Conservation (phyloP, 495 filamentous ascomycete genomes). For the Geoglossum glabrum region DNA sequence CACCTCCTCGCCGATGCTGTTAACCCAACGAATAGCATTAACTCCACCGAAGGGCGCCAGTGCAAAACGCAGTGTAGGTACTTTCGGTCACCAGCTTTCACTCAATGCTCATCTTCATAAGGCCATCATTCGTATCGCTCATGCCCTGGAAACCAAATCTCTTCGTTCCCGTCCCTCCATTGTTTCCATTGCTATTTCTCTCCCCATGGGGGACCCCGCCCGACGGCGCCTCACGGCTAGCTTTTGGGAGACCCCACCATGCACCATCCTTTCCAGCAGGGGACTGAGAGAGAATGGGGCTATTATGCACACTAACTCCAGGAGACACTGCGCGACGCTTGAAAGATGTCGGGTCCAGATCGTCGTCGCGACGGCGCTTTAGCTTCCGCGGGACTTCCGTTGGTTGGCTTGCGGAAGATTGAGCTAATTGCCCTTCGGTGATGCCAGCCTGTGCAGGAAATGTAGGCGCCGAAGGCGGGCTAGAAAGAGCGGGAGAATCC, state of each 20-base stretch:
- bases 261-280: constrained; percentile 47
- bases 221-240: constrained; percentile 22
- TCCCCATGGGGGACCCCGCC: constrained; percentile 29
- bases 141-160: constrained; percentile 85
- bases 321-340: constrained; percentile 89
- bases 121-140: constrained; percentile 82
- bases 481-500: constrained; percentile 38
- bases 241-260: constrained; percentile 57
- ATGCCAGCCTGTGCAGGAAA: neutral
- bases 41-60: too few relatives aligned
- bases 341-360: constrained; percentile 73
- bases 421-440: neutral
- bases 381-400: constrained; percentile 24
- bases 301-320: constrained; percentile 77
- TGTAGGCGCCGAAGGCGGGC: neutral
- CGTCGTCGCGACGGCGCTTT: constrained; percentile 71
- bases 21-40: too few relatives aligned
- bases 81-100: too few relatives aligned
- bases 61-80: too few relatives aligned
- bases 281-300: constrained; percentile 62
- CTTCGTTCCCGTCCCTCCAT: constrained; percentile 28
- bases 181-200: constrained; percentile 24
- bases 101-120: constrained; percentile 97
- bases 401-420: constrained; percentile 34
- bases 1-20: too few relatives aligned